Evolutionary conservation across 176 grass and related monocot species (phyloP).

Genomic region (Musa itinerans): DNA sequence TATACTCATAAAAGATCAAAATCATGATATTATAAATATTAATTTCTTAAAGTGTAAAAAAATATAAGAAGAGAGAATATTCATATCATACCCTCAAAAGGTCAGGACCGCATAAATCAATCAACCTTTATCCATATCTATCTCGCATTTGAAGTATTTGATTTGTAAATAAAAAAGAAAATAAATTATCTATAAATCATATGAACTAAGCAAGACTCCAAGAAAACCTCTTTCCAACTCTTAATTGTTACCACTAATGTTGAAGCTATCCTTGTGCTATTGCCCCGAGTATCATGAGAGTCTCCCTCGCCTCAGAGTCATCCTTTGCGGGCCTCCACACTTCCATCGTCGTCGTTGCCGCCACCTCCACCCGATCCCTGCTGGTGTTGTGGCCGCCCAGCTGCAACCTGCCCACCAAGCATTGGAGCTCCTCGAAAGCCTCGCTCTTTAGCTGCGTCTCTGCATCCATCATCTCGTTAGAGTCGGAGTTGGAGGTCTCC

Average conservation of each 20-base stretch:
- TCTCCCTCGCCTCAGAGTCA: conserved; percentile 3
- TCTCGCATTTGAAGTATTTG: too few relatives aligned
- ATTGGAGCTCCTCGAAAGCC: neutral
- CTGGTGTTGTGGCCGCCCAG: neutral
- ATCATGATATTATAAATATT: too few relatives aligned
- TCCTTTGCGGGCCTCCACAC: conserved; percentile 10
- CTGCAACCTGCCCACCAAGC: neutral
- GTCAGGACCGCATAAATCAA: too few relatives aligned
- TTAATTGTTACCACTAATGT: too few relatives aligned
- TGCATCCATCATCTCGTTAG: neutral
- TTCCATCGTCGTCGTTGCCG: neutral
- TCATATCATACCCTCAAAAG: too few relatives aligned
- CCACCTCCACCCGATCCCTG: neutral
- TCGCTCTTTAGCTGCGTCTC: neutral
- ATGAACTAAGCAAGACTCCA: neutral
- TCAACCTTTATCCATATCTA: too few relatives aligned
- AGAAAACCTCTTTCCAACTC: neutral
- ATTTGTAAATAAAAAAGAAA: too few relatives aligned
- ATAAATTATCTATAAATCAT: too few relatives aligned
- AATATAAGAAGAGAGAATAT: too few relatives aligned
- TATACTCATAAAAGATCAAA: too few relatives aligned
- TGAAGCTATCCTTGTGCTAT: neutral
- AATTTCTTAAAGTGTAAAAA: too few relatives aligned
- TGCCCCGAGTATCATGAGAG: neutral
- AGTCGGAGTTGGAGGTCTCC: neutral